A percentile compares a stretch with the other conserved stretches of the same genome.
These are phyloP conservation scores for Bjerkandera adusta DNA, from an alignment of 1,284 basidiomycete genomes.

Conservation along the genomic window DNA sequence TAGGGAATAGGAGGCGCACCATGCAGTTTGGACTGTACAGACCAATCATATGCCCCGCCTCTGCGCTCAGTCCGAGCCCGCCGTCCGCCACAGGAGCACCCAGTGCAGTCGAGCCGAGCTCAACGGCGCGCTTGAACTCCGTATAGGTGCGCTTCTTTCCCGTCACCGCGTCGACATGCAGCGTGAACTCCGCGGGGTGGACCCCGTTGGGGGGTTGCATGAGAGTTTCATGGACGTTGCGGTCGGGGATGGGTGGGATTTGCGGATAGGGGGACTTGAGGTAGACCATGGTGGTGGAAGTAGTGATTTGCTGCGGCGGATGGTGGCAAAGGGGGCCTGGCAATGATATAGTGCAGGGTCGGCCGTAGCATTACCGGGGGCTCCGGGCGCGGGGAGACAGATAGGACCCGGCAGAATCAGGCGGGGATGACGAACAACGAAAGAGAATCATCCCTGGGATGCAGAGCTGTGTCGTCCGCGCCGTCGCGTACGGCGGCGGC, in stretches of 20 bases:
- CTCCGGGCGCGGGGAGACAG: too few relatives aligned
- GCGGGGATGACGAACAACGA: too few relatives aligned
- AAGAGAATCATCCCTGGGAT: too few relatives aligned
- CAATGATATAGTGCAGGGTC: too few relatives aligned
- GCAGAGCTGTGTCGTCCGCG: too few relatives aligned
- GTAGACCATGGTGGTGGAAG: constrained; percentile 28
- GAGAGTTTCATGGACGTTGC: constrained; percentile 57
- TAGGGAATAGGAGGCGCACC: constrained; percentile 36
- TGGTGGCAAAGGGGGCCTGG: background rate
- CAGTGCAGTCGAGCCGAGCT: constrained; percentile 57
- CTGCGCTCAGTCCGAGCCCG: constrained; percentile 50
- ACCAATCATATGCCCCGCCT: constrained; percentile 56
- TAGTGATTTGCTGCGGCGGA: background rate
- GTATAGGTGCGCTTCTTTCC: constrained; percentile 43
- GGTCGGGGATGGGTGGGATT: constrained; percentile 37
- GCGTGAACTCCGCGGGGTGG: constrained; percentile 50
- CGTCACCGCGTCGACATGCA: constrained; percentile 56
- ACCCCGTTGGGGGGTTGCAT: constrained; percentile 53
- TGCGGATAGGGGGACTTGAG: constrained; percentile 39
- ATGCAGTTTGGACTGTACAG: constrained; percentile 68
- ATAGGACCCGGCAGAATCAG: too few relatives aligned
- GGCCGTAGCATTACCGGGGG: too few relatives aligned
- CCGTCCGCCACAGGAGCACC: constrained; percentile 42
- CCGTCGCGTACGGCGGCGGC: too few relatives aligned
- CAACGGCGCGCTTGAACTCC: constrained; percentile 49